Base-by-base conservation (phyloP, 2,329 filamentous ascomycete genomes). In the Arthrocladium fulminans region DNA sequence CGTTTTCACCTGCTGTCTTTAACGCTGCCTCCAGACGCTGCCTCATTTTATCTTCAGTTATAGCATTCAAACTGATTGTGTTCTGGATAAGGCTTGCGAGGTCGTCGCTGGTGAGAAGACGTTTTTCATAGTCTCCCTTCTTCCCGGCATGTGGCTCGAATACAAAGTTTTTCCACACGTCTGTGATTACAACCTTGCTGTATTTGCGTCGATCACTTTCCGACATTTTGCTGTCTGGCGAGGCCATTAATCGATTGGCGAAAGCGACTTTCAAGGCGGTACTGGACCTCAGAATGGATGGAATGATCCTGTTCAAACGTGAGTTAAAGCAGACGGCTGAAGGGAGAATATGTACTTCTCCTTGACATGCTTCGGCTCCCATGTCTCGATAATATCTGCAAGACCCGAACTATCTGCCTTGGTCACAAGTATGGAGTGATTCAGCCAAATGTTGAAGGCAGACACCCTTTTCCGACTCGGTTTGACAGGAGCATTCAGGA, bases 211-310 rank as follows among this genome's bases (percentile, higher is more conserved):
- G 29, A n/a, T 32, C 29, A 32, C 29, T 32, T 32, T 32, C 29
- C n/a, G 29, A 32, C 29, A n/a, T 32, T n/a, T 32, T 32, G 29
- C 29, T 32, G 23, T 47, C 48, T n/a, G 25, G 15, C 3, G 9
- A n/a, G 17, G 9, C 27, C 13, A 19, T 2, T 6, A 50, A 19
- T 19, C 34, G 12, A 25, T 50, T 50, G 22, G 48, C 48, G 25
- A 50, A 50, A 19, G 43, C 44, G 15, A 27, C 34, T 42, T 47
- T 37, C 24, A 34, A 47, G 12, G 43, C 43, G n/a, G 34, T 47
- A 15, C 37, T 29, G 8, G 34, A 32, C 5, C 10, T 34, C 13
- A 41, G 17, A 20, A 50, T 23, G 13, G 23, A 15, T 27, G 48
- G 48, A n/a, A 47, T 43, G 12, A n/a, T n/a, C n/a, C n/a, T n/a